phyloP scores from a whole-genome alignment of 208 protist genomes.

The Trypanosoma cruzi region DNA sequence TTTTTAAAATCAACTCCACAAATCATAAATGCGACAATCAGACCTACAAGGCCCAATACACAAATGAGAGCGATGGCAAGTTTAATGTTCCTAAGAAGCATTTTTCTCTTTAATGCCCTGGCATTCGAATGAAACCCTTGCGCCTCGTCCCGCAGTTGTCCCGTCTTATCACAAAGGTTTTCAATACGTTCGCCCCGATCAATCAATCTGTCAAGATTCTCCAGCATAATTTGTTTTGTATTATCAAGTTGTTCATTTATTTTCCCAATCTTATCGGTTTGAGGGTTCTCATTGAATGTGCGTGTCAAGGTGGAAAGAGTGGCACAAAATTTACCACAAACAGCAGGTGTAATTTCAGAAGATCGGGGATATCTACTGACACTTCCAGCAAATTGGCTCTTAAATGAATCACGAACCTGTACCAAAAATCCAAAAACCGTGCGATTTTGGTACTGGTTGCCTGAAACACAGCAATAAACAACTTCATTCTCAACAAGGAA shows the following conservation, averaged over 20 bases:
- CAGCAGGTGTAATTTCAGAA: slow-evolving; percentile 39
- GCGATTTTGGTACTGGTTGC: slow-evolving; percentile 46
- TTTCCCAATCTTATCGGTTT: slow-evolving; percentile 65
- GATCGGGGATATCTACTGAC: slow-evolving; percentile 48
- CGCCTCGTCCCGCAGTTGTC: slow-evolving; percentile 61
- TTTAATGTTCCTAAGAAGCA: slow-evolving; percentile 73
- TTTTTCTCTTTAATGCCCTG: slow-evolving; percentile 44
- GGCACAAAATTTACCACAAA: slow-evolving; percentile 47
- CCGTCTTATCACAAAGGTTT: slow-evolving; percentile 76
- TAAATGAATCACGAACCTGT: slow-evolving; percentile 68
- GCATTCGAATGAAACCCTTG: slow-evolving; percentile 67
- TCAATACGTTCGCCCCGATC: slow-evolving; percentile 86
- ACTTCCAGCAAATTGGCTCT: slow-evolving; percentile 57
- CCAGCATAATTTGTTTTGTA: slow-evolving; percentile 80
- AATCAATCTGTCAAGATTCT: slow-evolving; percentile 84
- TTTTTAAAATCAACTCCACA: slow-evolving; percentile 79
- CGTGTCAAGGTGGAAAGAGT: slow-evolving; percentile 37
- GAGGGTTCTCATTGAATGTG: slow-evolving; percentile 67
- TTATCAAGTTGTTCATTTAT: slow-evolving; percentile 77
- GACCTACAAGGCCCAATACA: slow-evolving; percentile 46
- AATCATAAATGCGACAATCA: slow-evolving; percentile 63
- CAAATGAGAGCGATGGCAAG: slow-evolving; percentile 58
- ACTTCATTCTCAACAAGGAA: slow-evolving; percentile 87
- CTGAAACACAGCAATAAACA: slow-evolving; percentile 73
- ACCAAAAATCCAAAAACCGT: slow-evolving; percentile 74